Conservation (phyloP, 495 filamentous ascomycete genomes). For the Letharia lupina region DNA sequence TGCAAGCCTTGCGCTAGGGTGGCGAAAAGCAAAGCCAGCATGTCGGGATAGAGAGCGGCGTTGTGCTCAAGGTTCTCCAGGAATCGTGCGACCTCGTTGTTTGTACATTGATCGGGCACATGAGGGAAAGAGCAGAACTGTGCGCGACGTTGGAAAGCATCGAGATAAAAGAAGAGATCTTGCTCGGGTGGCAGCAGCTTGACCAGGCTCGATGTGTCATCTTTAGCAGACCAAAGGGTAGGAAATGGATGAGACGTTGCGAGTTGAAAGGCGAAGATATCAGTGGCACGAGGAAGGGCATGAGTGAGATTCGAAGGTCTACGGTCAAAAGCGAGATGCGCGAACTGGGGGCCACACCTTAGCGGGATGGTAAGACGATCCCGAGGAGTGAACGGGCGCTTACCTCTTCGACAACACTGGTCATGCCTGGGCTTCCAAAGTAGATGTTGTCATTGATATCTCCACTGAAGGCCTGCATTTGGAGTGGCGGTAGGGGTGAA, state of each 20-base stretch:
- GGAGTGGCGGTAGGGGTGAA: constrained; percentile 20
- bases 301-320: constrained; percentile 26
- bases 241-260: constrained; percentile 32
- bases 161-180: constrained; percentile 34
- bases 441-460: constrained; percentile 35
- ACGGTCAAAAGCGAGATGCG: constrained; percentile 27
- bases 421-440: constrained; percentile 37
- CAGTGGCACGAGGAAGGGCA: constrained; percentile 30
- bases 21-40: constrained; percentile 42
- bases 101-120: constrained; percentile 35
- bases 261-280: constrained; percentile 32
- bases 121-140: constrained; percentile 39
- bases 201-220: constrained; percentile 29
- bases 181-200: constrained; percentile 29
- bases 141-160: constrained; percentile 36
- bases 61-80: constrained; percentile 34
- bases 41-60: constrained; percentile 34
- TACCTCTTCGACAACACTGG: constrained; percentile 37
- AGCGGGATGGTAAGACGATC: constrained; percentile 6
- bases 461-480: constrained; percentile 31
- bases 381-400: constrained; percentile 14
- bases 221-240: constrained; percentile 30
- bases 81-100: constrained; percentile 36
- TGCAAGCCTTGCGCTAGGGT: constrained; percentile 39
- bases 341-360: constrained; percentile 29